Percentiles rank a stretch among this genome's conserved stretches.
Evolutionary conservation across 2,329 filamentous ascomycete species (phyloP).

Genomic region (Fusarium torreyae): DNA sequence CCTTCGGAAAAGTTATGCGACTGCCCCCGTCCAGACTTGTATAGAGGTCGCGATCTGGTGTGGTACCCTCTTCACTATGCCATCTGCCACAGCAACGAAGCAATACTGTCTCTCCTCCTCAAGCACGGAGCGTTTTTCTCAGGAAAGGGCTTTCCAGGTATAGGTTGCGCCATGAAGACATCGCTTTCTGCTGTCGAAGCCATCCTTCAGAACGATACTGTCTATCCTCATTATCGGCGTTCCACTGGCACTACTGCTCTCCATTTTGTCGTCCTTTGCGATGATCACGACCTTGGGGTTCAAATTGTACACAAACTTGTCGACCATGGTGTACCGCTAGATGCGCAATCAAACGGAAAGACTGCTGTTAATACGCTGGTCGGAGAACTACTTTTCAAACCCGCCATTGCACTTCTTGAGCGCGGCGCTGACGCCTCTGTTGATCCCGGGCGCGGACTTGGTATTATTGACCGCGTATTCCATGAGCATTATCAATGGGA

Average conservation of each 20-base stretch:
- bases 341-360: not conserved
- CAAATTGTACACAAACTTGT: conserved; percentile 5
- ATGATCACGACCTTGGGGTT: not conserved
- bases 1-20: not conserved
- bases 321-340: conserved; percentile 7
- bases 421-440: conserved; percentile 5
- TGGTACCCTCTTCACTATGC: conserved; percentile 26
- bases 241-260: not conserved
- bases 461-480: conserved; percentile 8
- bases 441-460: not conserved
- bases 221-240: not conserved
- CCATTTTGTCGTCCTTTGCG: not conserved
- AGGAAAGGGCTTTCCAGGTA: not conserved
- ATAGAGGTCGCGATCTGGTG: too few relatives aligned
- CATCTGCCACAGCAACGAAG: not conserved
- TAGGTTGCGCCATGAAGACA: not conserved
- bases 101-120: conserved; percentile 3
- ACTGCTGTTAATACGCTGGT: not conserved
- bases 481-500: not conserved
- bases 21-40: not conserved
- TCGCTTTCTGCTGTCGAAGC: not conserved
- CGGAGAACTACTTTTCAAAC: not conserved
- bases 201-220: not conserved
- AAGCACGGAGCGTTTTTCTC: conserved; percentile 8
- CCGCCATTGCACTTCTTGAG: conserved; percentile 13